Percentiles rank a stretch among this genome's conserved stretches.
These are phyloP conservation scores for Schizosaccharomyces lindneri DNA, from an alignment of 805 yeast genomes.

Conservation along the genomic window DNA sequence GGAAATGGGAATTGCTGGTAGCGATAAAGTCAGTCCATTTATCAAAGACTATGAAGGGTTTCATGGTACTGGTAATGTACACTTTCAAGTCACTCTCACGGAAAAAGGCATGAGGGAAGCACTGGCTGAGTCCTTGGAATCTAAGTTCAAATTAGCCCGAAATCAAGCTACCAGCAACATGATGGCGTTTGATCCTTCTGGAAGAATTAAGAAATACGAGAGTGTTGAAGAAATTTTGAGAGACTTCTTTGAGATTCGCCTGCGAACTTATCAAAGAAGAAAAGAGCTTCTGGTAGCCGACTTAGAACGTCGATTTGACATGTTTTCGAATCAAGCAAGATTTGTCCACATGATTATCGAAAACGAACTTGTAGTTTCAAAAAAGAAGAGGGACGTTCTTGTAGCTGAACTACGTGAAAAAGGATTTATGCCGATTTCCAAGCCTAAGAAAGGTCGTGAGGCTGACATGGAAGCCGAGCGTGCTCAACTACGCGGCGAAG, in stretches of 20 bases:
- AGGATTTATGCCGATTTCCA: conserved; percentile 33
- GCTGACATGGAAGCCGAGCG: conserved; percentile 21
- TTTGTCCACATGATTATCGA: conserved; percentile 80
- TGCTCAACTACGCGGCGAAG: conserved; percentile 20
- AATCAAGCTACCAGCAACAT: conserved; percentile 54
- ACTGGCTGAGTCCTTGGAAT: conserved; percentile 47
- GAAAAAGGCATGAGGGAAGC: conserved; percentile 70
- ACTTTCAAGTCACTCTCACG: conserved; percentile 50
- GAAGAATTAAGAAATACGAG: conserved; percentile 64
- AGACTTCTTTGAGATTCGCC: conserved; percentile 66
- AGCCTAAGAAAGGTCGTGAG: conserved; percentile 13
- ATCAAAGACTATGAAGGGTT: conserved; percentile 88
- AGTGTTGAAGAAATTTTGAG: conserved; percentile 49
- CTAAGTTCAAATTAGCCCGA: conserved; percentile 54
- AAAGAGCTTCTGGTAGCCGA: conserved; percentile 54
- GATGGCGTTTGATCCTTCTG: conserved; percentile 86
- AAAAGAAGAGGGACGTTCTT: conserved; percentile 42
- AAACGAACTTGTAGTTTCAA: conserved; percentile 39
- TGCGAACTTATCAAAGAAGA: conserved; percentile 75
- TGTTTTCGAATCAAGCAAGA: conserved; percentile 59
- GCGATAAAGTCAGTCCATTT: conserved; percentile 56
- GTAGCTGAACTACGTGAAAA: conserved; percentile 34
- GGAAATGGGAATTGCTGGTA: conserved; percentile 45
- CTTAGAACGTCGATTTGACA: conserved; percentile 50
- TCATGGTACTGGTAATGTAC: conserved; percentile 48